Evolutionary conservation across 2,329 filamentous ascomycete species (phyloP), one percentile per base, ranked within the genome.

Genomic region (Phaeomoniella chlamydospora): DNA sequence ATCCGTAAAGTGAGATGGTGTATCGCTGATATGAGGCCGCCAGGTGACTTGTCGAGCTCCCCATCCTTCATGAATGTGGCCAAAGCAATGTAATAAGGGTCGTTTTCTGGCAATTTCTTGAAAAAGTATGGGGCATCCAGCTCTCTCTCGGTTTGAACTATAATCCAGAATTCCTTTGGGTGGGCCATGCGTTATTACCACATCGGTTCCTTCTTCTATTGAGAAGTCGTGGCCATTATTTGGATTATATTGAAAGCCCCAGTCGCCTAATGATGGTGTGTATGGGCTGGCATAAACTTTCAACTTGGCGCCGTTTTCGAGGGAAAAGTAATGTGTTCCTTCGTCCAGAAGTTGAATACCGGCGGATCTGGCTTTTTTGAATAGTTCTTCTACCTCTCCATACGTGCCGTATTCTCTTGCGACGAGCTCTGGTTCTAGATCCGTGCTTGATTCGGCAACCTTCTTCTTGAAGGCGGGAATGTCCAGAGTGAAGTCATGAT

Each of bases 171-270:
- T 51, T 2, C 68, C 67, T 5, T 45, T 52, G 0, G 70, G 69
- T 2, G 70, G 71, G 0, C 71, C 69, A 38, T 76, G 70, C 0
- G 70, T 74, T 14, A 74, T 61, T 17, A 58, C 64, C 0, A 74
- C 38, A 42, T 75, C 65, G 1, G 58, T 51, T 0, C 43, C 51
- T 0, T 42, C 35, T 10, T 37, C 31, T 14, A 59, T 52, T 2
- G 37, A 35, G 40, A 58, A 62, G 2, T 47, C 36, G 44, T 70
- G 69, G 0, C 51, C 50, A 2, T 52, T 37, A 0, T 50, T 30
- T 4, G 46, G 49, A 3, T 39, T 36, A 45, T 71, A 74, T 38
- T 70, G 65, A 38, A 71, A 74, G 0, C 58, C 68, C 63, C 65
- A 67, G 13, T 53, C 50, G 3, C 60, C 59, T 2, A 52, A 47